These are phyloP conservation scores for Geotrichum citri-aurantii DNA, from an alignment of 1,139 yeast genomes.

Conservation along the genomic window DNA sequence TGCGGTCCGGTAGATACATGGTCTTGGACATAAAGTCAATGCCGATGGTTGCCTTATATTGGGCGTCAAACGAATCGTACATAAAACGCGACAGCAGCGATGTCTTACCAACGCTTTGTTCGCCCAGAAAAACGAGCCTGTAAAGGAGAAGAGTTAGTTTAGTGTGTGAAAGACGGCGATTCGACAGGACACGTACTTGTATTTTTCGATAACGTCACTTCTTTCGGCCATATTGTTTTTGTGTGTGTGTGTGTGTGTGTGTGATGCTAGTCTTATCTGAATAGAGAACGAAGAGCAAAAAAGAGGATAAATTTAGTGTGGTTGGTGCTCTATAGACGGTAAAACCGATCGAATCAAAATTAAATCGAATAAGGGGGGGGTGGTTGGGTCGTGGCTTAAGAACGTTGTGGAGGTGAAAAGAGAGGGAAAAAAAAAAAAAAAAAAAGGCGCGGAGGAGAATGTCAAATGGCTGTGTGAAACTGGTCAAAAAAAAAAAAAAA, in stretches of 20 bases:
- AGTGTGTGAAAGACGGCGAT: too few relatives aligned
- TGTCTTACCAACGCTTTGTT: slow-evolving; percentile 95
- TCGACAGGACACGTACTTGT: slow-evolving; percentile 31
- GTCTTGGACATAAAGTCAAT: slow-evolving; percentile 90
- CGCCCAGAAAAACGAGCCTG: slow-evolving; percentile 94
- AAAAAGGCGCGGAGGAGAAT: not conserved
- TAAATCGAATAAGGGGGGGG: not conserved
- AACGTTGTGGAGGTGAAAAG: not conserved
- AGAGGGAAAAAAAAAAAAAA: not conserved
- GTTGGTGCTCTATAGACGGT: not conserved
- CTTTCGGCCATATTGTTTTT: slow-evolving; percentile 30
- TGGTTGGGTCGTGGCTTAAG: not conserved
- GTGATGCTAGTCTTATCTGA: too few relatives aligned
- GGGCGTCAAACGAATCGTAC: slow-evolving; percentile 98
- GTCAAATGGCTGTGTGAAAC: too few relatives aligned
- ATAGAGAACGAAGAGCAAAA: too few relatives aligned
- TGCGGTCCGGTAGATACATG: slow-evolving; percentile 71
- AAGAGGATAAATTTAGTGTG: not conserved
- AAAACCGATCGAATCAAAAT: not conserved
- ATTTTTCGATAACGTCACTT: slow-evolving; percentile 35
- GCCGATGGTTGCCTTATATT: slow-evolving; percentile 84
- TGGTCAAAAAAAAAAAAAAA: not conserved
- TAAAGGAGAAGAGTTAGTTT: slow-evolving; percentile 31
- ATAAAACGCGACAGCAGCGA: slow-evolving; percentile 91
- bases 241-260: too few relatives aligned